Evolutionary conservation across 2,329 filamentous ascomycete species (phyloP).

Genomic region (Amesomyces nigricolor): DNA sequence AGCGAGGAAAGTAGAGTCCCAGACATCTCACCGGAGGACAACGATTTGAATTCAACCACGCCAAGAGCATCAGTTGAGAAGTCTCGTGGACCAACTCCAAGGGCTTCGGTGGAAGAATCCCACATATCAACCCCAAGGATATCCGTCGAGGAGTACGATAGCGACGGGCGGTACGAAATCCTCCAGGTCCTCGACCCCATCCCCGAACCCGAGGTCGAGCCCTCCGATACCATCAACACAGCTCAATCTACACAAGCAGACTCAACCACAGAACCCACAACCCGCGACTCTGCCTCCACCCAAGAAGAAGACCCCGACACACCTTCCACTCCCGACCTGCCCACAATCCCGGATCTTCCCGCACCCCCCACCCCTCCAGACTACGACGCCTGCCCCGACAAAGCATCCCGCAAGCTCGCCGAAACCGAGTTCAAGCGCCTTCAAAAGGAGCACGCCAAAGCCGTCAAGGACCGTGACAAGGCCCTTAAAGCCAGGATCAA

Average conservation of each 20-base stretch:
- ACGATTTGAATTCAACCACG: background rate
- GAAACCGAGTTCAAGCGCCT: constrained; percentile 61
- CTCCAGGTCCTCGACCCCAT: constrained; percentile 15
- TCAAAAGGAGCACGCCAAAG: constrained; percentile 60
- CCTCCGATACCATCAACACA: constrained; percentile 1
- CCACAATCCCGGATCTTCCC: constrained; percentile 46
- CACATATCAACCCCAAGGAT: constrained; percentile 12
- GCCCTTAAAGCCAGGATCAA: constrained; percentile 59
- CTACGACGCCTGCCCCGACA: constrained; percentile 54
- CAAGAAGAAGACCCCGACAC: constrained; percentile 15
- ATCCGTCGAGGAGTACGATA: constrained; percentile 41
- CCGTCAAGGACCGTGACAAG: constrained; percentile 61
- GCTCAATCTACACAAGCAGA: background rate
- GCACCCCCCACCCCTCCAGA: constrained; percentile 51
- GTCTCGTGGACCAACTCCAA: background rate
- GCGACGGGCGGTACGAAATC: background rate
- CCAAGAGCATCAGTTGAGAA: background rate
- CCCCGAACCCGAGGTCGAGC: constrained; percentile 9
- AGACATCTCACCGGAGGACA: background rate
- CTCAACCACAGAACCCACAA: background rate
- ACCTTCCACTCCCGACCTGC: constrained; percentile 27
- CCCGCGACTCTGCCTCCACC: background rate
- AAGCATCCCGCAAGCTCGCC: constrained; percentile 59
- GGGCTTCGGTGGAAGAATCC: background rate
- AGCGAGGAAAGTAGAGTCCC: background rate